Evolutionary conservation across 2,329 filamentous ascomycete species (phyloP), one percentile per base, ranked within the genome.

Genomic region (Arthroderma uncinatum): DNA sequence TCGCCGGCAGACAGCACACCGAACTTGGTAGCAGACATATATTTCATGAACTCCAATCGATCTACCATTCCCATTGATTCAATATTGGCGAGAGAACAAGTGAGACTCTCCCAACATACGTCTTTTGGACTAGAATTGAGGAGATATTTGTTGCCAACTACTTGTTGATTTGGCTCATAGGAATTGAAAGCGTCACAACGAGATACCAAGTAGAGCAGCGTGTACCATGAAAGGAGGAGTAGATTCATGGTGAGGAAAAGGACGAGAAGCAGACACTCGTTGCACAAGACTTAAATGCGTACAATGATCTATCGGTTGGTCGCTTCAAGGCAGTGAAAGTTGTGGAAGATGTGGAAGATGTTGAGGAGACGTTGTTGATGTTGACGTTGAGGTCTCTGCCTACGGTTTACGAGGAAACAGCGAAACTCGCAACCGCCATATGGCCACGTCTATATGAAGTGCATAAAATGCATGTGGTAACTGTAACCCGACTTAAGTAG

Each of bases 31-130:
- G 54, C 55, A n/a, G 61, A 48, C 60, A 66, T 62, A 55, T 64
- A 66, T 55, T 61, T 60, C 19, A 65, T 50, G 54, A 61, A 66
- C 16, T 62, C 52, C 30, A 65, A 53, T n/a, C 64, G 64, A 50
- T 60, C 55, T 16, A 53, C 36, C 39, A 64, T 60, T 54, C 55
- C 58, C 57, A 61, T 63, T 23, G 57, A 16, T 50, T 65, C 58
- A 55, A 66, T 64, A 37, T 66, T 28, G 14, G 54, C 47, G 16
- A 65, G 57, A 12, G 63, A 58, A 54, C 64, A 66, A 53, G 58
- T 57, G 36, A 66, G 61, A 12, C 40, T 42, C 12, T 58, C 53
- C 63, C 62, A 64, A 53, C 63, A 64, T 2, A 33, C 30, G 9
- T 59, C 53, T 2, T 58, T 48, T 28, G 57, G 57, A 12, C 58